These are phyloP conservation scores for Arachnomyces sp. DNA, from an alignment of 2,329 filamentous ascomycete genomes.

Conservation along the genomic window DNA sequence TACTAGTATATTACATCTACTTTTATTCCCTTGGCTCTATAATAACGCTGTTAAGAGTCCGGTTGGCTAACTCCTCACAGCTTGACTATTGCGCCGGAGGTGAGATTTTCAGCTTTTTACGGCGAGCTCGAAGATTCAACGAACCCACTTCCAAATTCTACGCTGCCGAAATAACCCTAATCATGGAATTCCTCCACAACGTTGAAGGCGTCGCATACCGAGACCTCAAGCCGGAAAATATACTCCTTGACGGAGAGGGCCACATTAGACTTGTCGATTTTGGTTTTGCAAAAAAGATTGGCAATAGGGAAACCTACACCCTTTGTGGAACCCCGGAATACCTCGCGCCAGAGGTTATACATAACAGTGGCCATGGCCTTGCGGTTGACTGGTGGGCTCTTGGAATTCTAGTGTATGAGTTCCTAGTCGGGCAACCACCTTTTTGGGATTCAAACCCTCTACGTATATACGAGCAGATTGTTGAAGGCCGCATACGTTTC, in stretches of 20 bases:
- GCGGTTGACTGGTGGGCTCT: conserved; percentile 65
- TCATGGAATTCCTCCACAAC: conserved; percentile 58
- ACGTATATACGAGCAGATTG: conserved; percentile 63
- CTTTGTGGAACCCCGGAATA: conserved; percentile 62
- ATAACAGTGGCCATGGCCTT: conserved; percentile 57
- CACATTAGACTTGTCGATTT: conserved; percentile 62
- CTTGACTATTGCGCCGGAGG: conserved; percentile 62
- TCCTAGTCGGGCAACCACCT: conserved; percentile 59
- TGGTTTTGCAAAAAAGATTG: conserved; percentile 60
- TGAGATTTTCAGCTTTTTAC: conserved; percentile 59
- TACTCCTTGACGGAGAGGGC: conserved; percentile 57
- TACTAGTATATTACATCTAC: neutral
- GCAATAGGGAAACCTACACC: conserved; percentile 53
- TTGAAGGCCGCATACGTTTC: conserved; percentile 55
- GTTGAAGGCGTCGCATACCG: conserved; percentile 58
- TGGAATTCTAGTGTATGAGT: conserved; percentile 60
- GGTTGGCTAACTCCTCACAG: conserved; percentile 27
- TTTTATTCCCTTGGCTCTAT: neutral
- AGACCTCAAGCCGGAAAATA: conserved; percentile 61
- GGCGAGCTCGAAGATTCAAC: conserved; percentile 55
- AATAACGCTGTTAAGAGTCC: neutral
- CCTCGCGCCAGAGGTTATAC: conserved; percentile 59
- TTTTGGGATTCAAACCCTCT: conserved; percentile 65
- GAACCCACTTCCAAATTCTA: conserved; percentile 58
- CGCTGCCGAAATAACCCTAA: conserved; percentile 58